These are phyloP conservation scores for Anisogramma anomala DNA, from an alignment of 2,329 filamentous ascomycete species.

Conservation along the genomic window DNA sequence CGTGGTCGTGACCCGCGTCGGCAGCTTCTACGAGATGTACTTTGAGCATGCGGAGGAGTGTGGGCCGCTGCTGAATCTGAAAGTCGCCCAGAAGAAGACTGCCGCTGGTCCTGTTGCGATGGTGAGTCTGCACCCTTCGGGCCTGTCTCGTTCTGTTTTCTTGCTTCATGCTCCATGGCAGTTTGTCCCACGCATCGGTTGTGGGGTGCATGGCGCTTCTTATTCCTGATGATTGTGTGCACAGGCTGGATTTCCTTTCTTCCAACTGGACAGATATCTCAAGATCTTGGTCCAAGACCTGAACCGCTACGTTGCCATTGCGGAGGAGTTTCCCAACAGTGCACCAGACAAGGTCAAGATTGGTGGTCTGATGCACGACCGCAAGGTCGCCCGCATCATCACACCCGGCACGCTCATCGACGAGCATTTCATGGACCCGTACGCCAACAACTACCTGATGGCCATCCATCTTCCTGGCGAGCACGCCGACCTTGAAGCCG, in stretches of 20 bases:
- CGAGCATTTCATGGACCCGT: conserved; percentile 93
- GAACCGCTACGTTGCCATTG: conserved; percentile 83
- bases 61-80: conserved; percentile 76
- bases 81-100: conserved; percentile 73
- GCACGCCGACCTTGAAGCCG: not conserved
- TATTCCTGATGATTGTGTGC: conserved; percentile 17
- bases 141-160: too few relatives aligned
- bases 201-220: not conserved
- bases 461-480: conserved; percentile 50
- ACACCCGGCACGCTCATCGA: conserved; percentile 94
- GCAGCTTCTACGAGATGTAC: conserved; percentile 95
- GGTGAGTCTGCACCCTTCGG: conserved; percentile 37
- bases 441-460: conserved; percentile 85
- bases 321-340: conserved; percentile 78
- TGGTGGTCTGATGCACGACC: conserved; percentile 72
- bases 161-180: too few relatives aligned
- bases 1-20: conserved; percentile 81
- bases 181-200: too few relatives aligned
- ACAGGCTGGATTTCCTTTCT: conserved; percentile 84
- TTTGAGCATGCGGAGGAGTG: conserved; percentile 90
- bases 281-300: conserved; percentile 88
- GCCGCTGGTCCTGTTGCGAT: conserved; percentile 70
- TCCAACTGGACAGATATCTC: conserved; percentile 83
- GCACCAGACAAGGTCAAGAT: conserved; percentile 57
- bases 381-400: conserved; percentile 74